Percentiles rank a stretch among this genome's conserved stretches.
Conservation (phyloP, 768 basidiomycete species). For the Infundibulicybe gibba region DNA sequence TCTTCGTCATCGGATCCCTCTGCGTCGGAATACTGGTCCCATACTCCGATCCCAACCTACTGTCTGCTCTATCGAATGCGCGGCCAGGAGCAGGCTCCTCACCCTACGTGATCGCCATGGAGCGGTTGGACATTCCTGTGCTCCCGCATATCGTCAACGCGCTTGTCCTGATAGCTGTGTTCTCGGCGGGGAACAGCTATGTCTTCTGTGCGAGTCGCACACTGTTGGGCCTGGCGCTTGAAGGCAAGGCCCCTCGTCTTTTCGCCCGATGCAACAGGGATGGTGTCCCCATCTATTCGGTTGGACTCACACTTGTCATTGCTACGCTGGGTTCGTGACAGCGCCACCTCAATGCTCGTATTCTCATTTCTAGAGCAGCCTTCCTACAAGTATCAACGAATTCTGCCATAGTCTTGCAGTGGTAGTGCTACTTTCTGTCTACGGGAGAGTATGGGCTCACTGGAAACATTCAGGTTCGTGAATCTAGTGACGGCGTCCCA, state of each 20-base stretch:
- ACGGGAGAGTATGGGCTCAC: no score
- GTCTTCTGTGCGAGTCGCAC: conserved; percentile 58
- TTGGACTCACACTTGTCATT: conserved; percentile 36
- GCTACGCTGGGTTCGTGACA: conserved; percentile 28
- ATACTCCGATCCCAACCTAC: conserved; percentile 58
- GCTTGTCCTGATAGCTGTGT: conserved; percentile 60
- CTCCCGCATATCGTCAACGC: conserved; percentile 74
- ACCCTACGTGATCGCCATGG: conserved; percentile 86
- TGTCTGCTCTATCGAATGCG: conserved; percentile 53
- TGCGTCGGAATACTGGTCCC: conserved; percentile 78
- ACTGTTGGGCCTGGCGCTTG: conserved; percentile 52
- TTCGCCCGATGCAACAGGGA: conserved; percentile 48
- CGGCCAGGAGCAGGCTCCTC: conserved; percentile 56
- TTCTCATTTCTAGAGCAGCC: conserved; percentile 17
- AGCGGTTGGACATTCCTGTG: conserved; percentile 58
- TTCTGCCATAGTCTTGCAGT: conserved; percentile 42
- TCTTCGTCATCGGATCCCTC: conserved; percentile 72
- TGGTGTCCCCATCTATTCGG: conserved; percentile 58
- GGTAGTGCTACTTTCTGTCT: conserved; percentile 21
- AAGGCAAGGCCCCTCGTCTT: conserved; percentile 53
- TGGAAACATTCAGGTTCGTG: conserved; percentile 31
- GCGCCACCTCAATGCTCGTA: no score
- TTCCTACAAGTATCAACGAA: conserved; percentile 49
- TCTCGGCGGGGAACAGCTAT: conserved; percentile 72
- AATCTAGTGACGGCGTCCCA: conserved; percentile 48